Conservation (phyloP, 176 grass and related monocot genomes). For the Calamus simplicifolius region DNA sequence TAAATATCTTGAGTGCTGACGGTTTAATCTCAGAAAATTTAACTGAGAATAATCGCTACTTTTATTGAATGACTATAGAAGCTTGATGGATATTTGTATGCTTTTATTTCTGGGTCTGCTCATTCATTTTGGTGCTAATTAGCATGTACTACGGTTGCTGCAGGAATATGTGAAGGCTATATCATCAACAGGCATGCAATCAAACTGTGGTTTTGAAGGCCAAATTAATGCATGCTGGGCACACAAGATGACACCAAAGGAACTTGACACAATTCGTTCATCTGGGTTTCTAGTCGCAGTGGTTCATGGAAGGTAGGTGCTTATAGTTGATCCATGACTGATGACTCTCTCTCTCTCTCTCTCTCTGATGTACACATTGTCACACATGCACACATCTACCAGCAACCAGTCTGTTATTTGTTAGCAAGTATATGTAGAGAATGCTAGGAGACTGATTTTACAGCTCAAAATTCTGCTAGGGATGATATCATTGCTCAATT, state of each 20-base stretch:
- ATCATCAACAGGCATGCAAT: conserved; percentile 92
- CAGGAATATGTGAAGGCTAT: conserved; percentile 91
- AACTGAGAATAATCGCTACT: no score
- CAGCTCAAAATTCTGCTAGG: conserved; percentile 28
- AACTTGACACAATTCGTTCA: conserved; percentile 55
- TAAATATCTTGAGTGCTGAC: no score
- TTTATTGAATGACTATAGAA: no score
- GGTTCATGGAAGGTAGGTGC: conserved; percentile 84
- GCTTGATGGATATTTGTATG: no score
- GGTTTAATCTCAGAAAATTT: no score
- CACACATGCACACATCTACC: no score
- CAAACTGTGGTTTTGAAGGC: conserved; percentile 84
- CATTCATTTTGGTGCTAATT: no score
- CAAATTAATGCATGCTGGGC: conserved; percentile 96
- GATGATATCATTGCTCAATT: conserved; percentile 83
- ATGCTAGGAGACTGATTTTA: background rate
- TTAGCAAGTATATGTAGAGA: no score
- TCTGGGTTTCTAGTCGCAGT: conserved; percentile 80
- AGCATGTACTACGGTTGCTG: background rate
- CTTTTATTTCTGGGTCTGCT: no score
- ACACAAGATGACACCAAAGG: conserved; percentile 63
- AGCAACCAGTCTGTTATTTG: no score
- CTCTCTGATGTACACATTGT: no score
- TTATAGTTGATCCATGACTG: background rate
- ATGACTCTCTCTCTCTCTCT: background rate